Percentiles rank a stretch among this genome's conserved stretches.
Evolutionary conservation across 2,329 filamentous ascomycete genomes (phyloP).

Genomic region (Colletotrichum chlorophyti): DNA sequence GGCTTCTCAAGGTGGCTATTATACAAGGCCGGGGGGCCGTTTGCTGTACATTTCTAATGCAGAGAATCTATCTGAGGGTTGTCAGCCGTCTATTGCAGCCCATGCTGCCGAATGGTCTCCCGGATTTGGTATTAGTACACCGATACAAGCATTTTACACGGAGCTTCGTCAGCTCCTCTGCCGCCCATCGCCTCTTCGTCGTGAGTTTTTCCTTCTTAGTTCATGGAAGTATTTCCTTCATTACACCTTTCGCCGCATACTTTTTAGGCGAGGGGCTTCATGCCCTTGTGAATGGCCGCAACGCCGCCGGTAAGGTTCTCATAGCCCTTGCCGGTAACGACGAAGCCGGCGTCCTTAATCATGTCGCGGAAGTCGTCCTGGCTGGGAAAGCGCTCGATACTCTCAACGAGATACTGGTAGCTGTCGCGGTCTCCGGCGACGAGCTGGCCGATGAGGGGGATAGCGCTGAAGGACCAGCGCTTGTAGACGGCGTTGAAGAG

Average conservation of each 20-base stretch:
- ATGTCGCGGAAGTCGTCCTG: slow-evolving; percentile 85
- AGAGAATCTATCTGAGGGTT: slow-evolving; percentile 4
- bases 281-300: slow-evolving; percentile 94
- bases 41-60: slow-evolving; percentile 9
- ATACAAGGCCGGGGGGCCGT: slow-evolving; percentile 5
- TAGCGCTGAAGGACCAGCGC: slow-evolving; percentile 93
- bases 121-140: slow-evolving; percentile 14
- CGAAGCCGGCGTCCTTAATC: slow-evolving; percentile 85
- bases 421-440: slow-evolving; percentile 94
- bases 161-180: neutral
- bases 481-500: slow-evolving; percentile 89
- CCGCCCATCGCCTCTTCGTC: neutral
- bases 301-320: slow-evolving; percentile 93
- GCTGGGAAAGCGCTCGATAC: slow-evolving; percentile 90
- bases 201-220: no score
- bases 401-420: slow-evolving; percentile 98
- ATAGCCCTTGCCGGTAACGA: slow-evolving; percentile 81
- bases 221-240: neutral
- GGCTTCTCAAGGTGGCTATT: neutral
- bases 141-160: slow-evolving; percentile 18
- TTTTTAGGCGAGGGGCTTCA: slow-evolving; percentile 69
- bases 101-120: neutral
- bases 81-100: slow-evolving; percentile 1
- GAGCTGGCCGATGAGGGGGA: slow-evolving; percentile 92
- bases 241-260: neutral